phyloP scores from a whole-genome alignment of 1,284 basidiomycete genomes.

The Dichomitus squalens region DNA sequence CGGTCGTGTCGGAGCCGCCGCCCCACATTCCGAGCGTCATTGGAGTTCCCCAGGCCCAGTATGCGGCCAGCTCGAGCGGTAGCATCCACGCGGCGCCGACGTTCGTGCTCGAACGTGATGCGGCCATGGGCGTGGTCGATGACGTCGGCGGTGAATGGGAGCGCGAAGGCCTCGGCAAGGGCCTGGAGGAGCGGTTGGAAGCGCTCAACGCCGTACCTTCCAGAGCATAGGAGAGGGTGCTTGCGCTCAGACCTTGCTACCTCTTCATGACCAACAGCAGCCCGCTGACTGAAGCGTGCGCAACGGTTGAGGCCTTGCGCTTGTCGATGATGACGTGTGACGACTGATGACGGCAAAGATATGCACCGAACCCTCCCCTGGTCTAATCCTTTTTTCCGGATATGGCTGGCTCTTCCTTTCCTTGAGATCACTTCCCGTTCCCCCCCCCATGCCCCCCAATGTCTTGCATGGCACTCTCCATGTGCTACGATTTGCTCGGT shows the following conservation, averaged over 20 bases:
- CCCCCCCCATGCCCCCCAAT: not conserved
- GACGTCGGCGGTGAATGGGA: slow-evolving; percentile 82
- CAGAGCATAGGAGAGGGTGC: slow-evolving; percentile 21
- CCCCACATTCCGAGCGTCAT: slow-evolving; percentile 67
- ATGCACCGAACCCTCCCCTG: slow-evolving; percentile 3
- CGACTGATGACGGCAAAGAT: slow-evolving; percentile 1
- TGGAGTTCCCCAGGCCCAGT: slow-evolving; percentile 40
- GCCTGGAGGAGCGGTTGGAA: slow-evolving; percentile 81
- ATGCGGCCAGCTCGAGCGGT: slow-evolving; percentile 30
- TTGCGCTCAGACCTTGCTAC: not conserved
- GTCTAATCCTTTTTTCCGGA: slow-evolving; percentile 7
- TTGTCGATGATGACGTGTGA: not conserved
- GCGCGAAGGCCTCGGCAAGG: slow-evolving; percentile 76
- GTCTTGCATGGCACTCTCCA: not conserved
- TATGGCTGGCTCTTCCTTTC: not conserved
- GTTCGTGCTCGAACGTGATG: slow-evolving; percentile 28
- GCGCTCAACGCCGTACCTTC: slow-evolving; percentile 40
- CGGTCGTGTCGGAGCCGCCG: slow-evolving; percentile 53
- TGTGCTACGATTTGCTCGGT: slow-evolving; percentile 1
- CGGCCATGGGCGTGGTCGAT: slow-evolving; percentile 38
- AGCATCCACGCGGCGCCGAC: slow-evolving; percentile 29
- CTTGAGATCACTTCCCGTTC: not conserved
- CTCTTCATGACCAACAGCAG: slow-evolving; percentile 4
- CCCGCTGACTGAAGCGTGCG: not conserved
- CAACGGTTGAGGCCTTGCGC: not conserved